Evolutionary conservation across 345 rosid species (phyloP).

Genomic region (Melaleuca alternifolia): DNA sequence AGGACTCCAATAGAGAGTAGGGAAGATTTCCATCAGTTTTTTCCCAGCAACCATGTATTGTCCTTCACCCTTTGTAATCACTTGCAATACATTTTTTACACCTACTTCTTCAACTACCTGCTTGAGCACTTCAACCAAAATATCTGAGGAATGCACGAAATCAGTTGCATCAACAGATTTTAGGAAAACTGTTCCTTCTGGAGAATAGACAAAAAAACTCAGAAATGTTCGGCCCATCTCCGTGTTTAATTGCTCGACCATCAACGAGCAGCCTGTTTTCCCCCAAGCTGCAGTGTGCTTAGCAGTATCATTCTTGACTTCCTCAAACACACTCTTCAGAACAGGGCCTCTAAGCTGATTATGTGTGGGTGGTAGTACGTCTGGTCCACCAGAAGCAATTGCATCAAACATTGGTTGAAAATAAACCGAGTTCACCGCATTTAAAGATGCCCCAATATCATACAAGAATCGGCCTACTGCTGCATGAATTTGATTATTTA

Average conservation of each 20-base stretch:
- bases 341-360: slow-evolving; percentile 69
- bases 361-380: slow-evolving; percentile 33
- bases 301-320: slow-evolving; percentile 44
- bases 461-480: slow-evolving; percentile 56
- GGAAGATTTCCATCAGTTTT: slow-evolving; percentile 53
- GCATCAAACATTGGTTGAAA: slow-evolving; percentile 64
- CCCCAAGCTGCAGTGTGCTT: slow-evolving; percentile 34
- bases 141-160: slow-evolving; percentile 37
- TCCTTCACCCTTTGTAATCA: slow-evolving; percentile 60
- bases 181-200: slow-evolving; percentile 60
- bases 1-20: slow-evolving; percentile 82
- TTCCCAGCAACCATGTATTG: slow-evolving; percentile 49
- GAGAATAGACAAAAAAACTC: slow-evolving; percentile 46
- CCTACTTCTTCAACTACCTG: slow-evolving; percentile 82
- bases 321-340: slow-evolving; percentile 62
- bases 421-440: slow-evolving; percentile 54
- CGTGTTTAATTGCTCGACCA: slow-evolving; percentile 57
- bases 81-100: slow-evolving; percentile 59
- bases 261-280: slow-evolving; percentile 64
- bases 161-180: slow-evolving; percentile 59
- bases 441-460: slow-evolving; percentile 70
- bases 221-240: slow-evolving; percentile 36
- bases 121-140: slow-evolving; percentile 46
- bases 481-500: slow-evolving; percentile 22
- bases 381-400: slow-evolving; percentile 43